Evolutionary conservation across 2,329 filamentous ascomycete species (phyloP).

Genomic region (Parastagonospora avenae): DNA sequence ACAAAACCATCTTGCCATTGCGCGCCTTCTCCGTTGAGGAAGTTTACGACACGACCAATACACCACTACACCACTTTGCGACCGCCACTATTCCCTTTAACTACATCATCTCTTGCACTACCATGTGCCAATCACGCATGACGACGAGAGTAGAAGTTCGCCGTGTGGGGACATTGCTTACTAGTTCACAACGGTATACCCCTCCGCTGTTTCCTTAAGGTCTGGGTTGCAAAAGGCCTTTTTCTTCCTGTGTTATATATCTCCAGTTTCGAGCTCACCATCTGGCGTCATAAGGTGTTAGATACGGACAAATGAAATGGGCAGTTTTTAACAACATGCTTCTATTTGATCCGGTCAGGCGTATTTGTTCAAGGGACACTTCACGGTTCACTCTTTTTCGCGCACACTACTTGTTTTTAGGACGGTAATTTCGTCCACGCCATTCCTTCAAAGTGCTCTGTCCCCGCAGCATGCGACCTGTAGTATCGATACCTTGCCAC

Average conservation of each 20-base stretch:
- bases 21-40: conserved; percentile 7
- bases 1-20: not conserved
- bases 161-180: conserved; percentile 22
- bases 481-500: too few species aligned
- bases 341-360: conserved; percentile 3
- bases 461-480: not conserved
- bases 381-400: conserved; percentile 14
- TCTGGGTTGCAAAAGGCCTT: conserved; percentile 5
- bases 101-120: conserved; percentile 24
- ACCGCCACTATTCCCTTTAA: conserved; percentile 19
- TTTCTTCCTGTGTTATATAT: conserved; percentile 26
- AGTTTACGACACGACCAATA: conserved; percentile 13
- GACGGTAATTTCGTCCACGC: conserved; percentile 24
- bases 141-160: conserved; percentile 38
- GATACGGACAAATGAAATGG: conserved; percentile 24
- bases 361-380: conserved; percentile 4
- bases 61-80: conserved; percentile 12
- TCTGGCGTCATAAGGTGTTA: conserved; percentile 16
- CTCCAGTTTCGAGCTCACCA: conserved; percentile 9
- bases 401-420: conserved; percentile 12
- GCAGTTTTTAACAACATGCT: conserved; percentile 10
- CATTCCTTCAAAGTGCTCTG: conserved; percentile 15
- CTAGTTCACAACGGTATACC: conserved; percentile 21
- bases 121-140: conserved; percentile 35
- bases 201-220: conserved; percentile 16